These are phyloP conservation scores for Fusarium sp. DNA, from an alignment of 2,329 filamentous ascomycete species.

Conservation along the genomic window DNA sequence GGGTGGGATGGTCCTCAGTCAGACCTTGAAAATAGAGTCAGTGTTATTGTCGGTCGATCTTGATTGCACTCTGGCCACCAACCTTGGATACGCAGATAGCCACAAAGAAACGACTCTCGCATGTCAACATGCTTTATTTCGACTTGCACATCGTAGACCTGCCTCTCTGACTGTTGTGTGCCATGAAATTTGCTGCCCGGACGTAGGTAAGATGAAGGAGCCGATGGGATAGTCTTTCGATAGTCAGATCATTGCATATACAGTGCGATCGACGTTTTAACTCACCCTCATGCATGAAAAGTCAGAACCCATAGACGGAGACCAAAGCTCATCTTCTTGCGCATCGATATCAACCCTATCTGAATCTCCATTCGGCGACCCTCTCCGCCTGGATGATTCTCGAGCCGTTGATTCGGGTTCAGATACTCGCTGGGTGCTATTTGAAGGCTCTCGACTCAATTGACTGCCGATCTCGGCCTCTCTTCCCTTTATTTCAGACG, in stretches of 20 bases:
- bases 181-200: slow-evolving; percentile 89
- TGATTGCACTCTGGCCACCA: not conserved
- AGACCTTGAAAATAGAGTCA: slow-evolving; percentile 67
- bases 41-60: not conserved
- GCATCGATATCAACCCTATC: slow-evolving; percentile 37
- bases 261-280: not conserved
- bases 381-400: slow-evolving; percentile 23
- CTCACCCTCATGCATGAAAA: slow-evolving; percentile 51
- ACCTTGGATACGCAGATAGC: slow-evolving; percentile 97
- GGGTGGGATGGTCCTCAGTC: slow-evolving; percentile 94
- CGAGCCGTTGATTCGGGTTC: slow-evolving; percentile 30
- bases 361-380: slow-evolving; percentile 29
- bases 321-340: slow-evolving; percentile 46
- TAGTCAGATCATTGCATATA: slow-evolving; percentile 16
- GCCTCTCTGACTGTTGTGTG: slow-evolving; percentile 91
- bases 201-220: slow-evolving; percentile 86
- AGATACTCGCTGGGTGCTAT: slow-evolving; percentile 23
- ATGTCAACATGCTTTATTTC: slow-evolving; percentile 97
- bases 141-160: slow-evolving; percentile 94
- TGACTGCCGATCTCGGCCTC: slow-evolving; percentile 39
- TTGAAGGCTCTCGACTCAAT: slow-evolving; percentile 36
- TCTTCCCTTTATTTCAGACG: slow-evolving; percentile 49
- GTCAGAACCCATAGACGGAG: slow-evolving; percentile 51
- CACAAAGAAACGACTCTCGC: slow-evolving; percentile 91
- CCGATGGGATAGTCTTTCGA: slow-evolving; percentile 73